Evolutionary conservation across 352 stramenopile genomes (phyloP).

Genomic region (Halophytophthora polymorphica): DNA sequence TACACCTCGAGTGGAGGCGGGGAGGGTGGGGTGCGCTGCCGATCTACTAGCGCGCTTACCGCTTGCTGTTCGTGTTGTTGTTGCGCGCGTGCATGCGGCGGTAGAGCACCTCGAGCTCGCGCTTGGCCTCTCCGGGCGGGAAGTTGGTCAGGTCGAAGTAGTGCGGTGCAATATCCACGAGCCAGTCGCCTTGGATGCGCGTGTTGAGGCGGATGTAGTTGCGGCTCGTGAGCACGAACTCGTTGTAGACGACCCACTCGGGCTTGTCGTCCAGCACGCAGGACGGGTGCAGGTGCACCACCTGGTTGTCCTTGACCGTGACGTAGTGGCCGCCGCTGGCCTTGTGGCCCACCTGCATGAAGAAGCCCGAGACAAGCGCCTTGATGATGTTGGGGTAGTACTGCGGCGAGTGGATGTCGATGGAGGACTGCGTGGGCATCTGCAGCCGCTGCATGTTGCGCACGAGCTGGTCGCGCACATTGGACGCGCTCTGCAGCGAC

Average conservation of each 20-base stretch:
- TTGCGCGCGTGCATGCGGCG: conserved; percentile 46
- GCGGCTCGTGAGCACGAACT: conserved; percentile 98
- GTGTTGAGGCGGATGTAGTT: conserved; percentile 99
- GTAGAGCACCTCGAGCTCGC: conserved; percentile 90
- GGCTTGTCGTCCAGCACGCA: conserved; percentile 95
- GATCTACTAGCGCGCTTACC: conserved; percentile 9
- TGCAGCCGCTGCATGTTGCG: conserved; percentile 95
- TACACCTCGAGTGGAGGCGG: background rate
- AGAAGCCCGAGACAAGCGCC: conserved; percentile 95
- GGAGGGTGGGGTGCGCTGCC: background rate
- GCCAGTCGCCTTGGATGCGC: conserved; percentile 90
- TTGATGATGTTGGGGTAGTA: conserved; percentile 94
- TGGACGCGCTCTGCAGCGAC: conserved; percentile 92
- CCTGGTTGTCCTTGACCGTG: conserved; percentile 99
- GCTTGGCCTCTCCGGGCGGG: conserved; percentile 94
- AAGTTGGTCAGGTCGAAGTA: conserved; percentile 99
- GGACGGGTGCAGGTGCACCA: conserved; percentile 97
- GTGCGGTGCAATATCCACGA: conserved; percentile 93
- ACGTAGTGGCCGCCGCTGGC: conserved; percentile 91
- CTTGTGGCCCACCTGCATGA: conserved; percentile 96
- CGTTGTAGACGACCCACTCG: conserved; percentile 98
- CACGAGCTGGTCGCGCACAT: conserved; percentile 96
- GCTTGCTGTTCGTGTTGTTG: conserved; percentile 23
- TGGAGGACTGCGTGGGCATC: conserved; percentile 62
- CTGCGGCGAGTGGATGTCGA: conserved; percentile 78